Base-by-base conservation (phyloP, 1,284 basidiomycete genomes). In the Fomitopsis schrenkii region DNA sequence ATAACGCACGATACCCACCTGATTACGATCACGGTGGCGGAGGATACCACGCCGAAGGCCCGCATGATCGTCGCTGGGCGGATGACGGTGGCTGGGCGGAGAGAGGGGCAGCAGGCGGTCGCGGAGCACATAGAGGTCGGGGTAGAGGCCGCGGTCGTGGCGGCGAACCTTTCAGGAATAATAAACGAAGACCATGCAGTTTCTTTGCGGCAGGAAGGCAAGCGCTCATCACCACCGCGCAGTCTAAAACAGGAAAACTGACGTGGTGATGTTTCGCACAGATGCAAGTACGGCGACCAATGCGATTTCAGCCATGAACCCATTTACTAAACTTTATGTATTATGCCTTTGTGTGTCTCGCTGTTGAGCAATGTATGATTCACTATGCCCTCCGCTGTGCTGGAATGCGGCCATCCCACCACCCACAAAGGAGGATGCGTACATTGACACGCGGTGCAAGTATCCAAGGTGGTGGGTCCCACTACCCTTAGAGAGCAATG, bases 171-270 rank as follows among this genome's bases (percentile, higher is more conserved):
- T 83, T 79, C 87, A 90, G 82, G 85, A 81, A 78, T 79, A 88
- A 79, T 83, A 90, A 87, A 85, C 83, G 87, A 85, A 87, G 84
- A 86, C 85, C 87, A 78, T 93, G 91, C 87, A 88, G 80, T 82
- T 93, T 91, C 81, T 92, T 87, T 83, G 84, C 84, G 78, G 83
- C 86, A 83, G 91, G 90, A 90, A 92, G 90, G 90, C 87, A 85
- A 93, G 91, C 87, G 83, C 80, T 62, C 70, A 77, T 74, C 74
- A 73, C 67, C 35, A 74, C 75, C 72, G 72, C 63, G 67, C 68
- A 68, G 57, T 61, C 71, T 72, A 70, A 79, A 77, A 75, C 72
- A 72, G 70, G 66, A 77, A 22, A 76, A 77, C 82, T 86, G 77
- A 85, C 38, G 19, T 53, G 2, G 19, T 22, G 41, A 35, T 68